These are phyloP conservation scores for Knufia fluminis DNA, from an alignment of 2,329 filamentous ascomycete species.

Conservation along the genomic window DNA sequence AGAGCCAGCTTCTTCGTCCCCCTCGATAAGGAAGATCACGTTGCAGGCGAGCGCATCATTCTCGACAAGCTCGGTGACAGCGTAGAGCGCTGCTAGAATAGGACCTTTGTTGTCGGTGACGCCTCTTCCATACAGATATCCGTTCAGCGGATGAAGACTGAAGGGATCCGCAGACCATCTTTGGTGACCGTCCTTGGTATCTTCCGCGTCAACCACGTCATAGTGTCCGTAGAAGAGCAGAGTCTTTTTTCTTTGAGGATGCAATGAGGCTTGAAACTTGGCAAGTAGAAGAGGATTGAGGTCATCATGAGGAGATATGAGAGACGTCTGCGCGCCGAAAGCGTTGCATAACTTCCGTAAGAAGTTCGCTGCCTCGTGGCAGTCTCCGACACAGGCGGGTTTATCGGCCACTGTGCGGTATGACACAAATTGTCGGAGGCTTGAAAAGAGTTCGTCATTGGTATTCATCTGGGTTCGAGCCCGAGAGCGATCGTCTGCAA, in stretches of 20 bases:
- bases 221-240: slow-evolving; percentile 98
- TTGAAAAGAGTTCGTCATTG: slow-evolving; percentile 53
- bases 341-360: slow-evolving; percentile 84
- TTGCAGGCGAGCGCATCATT: slow-evolving; percentile 78
- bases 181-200: slow-evolving; percentile 36
- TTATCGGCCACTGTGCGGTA: slow-evolving; percentile 88
- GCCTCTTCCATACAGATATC: slow-evolving; percentile 91
- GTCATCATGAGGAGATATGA: slow-evolving; percentile 70
- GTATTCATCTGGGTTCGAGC: background rate
- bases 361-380: slow-evolving; percentile 83
- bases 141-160: slow-evolving; percentile 76
- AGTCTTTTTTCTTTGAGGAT: slow-evolving; percentile 50
- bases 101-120: slow-evolving; percentile 97
- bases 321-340: slow-evolving; percentile 78
- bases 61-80: slow-evolving; percentile 78
- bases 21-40: slow-evolving; percentile 88
- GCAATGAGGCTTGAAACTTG: slow-evolving; percentile 55
- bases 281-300: slow-evolving; percentile 92
- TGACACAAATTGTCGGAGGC: slow-evolving; percentile 74
- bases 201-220: slow-evolving; percentile 73
- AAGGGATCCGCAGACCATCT: slow-evolving; percentile 88
- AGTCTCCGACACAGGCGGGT: slow-evolving; percentile 79
- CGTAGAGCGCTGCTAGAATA: slow-evolving; percentile 86
- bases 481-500: slow-evolving; percentile 27
- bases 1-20: slow-evolving; percentile 91